Conservation (phyloP, 257 asterid genomes). For the Rauvolfia tetraphylla region DNA sequence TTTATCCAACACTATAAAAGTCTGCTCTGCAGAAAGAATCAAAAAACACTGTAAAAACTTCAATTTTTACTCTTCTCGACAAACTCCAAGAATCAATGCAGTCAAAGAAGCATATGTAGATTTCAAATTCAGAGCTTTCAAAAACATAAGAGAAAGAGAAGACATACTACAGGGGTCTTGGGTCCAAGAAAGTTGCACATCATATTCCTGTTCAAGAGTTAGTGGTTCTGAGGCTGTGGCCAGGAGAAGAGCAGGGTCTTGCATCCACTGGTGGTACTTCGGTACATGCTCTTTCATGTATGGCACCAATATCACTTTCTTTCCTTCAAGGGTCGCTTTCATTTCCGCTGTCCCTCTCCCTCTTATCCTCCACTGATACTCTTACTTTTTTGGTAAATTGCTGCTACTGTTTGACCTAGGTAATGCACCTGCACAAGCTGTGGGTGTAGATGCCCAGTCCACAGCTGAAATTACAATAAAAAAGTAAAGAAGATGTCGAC, state of each 20-base stretch:
- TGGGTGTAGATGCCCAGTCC: too few species aligned
- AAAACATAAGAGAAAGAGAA: not conserved
- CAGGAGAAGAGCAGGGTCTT: constrained; percentile 71
- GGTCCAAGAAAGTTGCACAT: constrained; percentile 83
- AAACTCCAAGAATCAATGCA: not conserved
- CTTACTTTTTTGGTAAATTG: not conserved
- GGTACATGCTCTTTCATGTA: constrained; percentile 90
- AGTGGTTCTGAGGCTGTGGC: constrained; percentile 96
- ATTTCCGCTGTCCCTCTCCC: constrained; percentile 17
- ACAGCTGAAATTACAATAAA: not conserved
- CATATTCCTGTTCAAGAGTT: constrained; percentile 67
- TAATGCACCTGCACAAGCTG: not conserved
- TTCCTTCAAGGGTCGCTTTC: constrained; percentile 70
- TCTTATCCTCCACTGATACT: not conserved
- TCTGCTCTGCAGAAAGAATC: constrained; percentile 64
- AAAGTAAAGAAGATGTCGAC: not conserved
- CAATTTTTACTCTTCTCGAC: not conserved
- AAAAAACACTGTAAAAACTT: not conserved
- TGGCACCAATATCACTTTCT: constrained; percentile 73
- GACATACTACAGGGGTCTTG: constrained; percentile 70
- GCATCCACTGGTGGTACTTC: constrained; percentile 92
- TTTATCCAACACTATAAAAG: constrained; percentile 81
- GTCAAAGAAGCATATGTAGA: not conserved
- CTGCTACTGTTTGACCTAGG: not conserved
- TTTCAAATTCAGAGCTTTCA: not conserved